These are phyloP conservation scores for Naganishia vaughanmartiniae DNA, from an alignment of 768 basidiomycete genomes.

Conservation along the genomic window DNA sequence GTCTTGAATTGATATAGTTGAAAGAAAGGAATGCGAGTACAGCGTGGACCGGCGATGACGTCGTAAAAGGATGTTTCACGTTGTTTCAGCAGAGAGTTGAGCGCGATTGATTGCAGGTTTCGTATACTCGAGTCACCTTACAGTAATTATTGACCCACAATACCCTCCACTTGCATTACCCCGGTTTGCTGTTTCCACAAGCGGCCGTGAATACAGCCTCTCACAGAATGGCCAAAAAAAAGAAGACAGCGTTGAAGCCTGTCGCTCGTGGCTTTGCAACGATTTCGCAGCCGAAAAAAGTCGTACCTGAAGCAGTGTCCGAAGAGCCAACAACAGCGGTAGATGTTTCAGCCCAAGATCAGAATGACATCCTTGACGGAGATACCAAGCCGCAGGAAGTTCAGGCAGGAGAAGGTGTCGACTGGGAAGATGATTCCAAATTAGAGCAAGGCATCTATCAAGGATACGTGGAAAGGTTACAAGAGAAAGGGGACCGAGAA, in stretches of 20 bases:
- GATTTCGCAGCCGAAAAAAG: slow-evolving; percentile 40
- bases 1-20: not conserved
- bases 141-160: not conserved
- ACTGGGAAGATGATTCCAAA: slow-evolving; percentile 43
- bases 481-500: slow-evolving; percentile 86
- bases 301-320: slow-evolving; percentile 27
- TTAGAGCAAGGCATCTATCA: slow-evolving; percentile 59
- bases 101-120: too few species aligned
- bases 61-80: not conserved
- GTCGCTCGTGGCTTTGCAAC: slow-evolving; percentile 50
- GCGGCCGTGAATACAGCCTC: too few species aligned
- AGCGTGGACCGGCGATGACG: not conserved
- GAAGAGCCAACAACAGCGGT: not conserved
- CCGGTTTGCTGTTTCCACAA: not conserved
- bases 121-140: not conserved
- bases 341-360: not conserved
- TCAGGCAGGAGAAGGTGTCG: slow-evolving; percentile 34
- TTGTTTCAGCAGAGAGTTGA: slow-evolving; percentile 5
- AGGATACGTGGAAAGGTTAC: slow-evolving; percentile 71
- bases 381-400: not conserved
- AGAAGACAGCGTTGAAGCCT: slow-evolving; percentile 49
- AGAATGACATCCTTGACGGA: not conserved
- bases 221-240: slow-evolving; percentile 47
- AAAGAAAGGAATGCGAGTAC: not conserved
- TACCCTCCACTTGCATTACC: too few species aligned